Base-by-base conservation (phyloP, 257 asterid species). In the Ballota nigra region DNA sequence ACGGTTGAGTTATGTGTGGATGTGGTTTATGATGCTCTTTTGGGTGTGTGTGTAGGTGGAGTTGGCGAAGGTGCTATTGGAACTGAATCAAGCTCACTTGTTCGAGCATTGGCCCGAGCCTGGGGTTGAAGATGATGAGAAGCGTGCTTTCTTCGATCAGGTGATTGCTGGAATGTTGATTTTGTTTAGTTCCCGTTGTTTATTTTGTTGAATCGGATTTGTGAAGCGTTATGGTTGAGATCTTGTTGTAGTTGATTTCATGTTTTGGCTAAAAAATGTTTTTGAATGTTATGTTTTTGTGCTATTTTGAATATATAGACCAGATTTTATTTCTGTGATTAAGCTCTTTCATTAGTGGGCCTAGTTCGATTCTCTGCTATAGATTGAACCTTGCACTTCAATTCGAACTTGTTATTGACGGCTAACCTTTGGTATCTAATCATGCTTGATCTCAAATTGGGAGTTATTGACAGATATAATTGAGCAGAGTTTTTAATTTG, bases 71-170 rank as follows among this genome's bases (percentile, higher is more conserved):
- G 57, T 83, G 81, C 75, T 94, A 16, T 10, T 89, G 70, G 86
- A 84, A 67, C 75, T 81, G 95, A 90, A 84, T 62, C 99, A 94
- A 82, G 73, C 76, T 45, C 96, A 91, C 75, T 70, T 91, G 87
- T 91, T 94, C 78, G 81, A 91, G 85, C 92, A 85, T 69, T 94
- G 99, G 99, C 83, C 96, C 0, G 88, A 84, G 56, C 92, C 95
- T 3, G 99, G 98, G 23, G 86, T 84, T 57, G 88, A 94, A 26
- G 99, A 89, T 75, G 87, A 88, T 11, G 78, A 80, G 75, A 94
- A 94, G 82, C 81, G 77, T 16, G 86, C 89, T 12, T 85, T 91
- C 72, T 88, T 94, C 58, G 87, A 91, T 70, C 99, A 94, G 93
- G 99, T 84, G 56, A 68, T n/a, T 11, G 31, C 22, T 24, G 2